Evolutionary conservation across 1,139 yeast genomes (phyloP), one percentile per base, ranked within the genome.

Genomic region (Blastobotrys aristatus): DNA sequence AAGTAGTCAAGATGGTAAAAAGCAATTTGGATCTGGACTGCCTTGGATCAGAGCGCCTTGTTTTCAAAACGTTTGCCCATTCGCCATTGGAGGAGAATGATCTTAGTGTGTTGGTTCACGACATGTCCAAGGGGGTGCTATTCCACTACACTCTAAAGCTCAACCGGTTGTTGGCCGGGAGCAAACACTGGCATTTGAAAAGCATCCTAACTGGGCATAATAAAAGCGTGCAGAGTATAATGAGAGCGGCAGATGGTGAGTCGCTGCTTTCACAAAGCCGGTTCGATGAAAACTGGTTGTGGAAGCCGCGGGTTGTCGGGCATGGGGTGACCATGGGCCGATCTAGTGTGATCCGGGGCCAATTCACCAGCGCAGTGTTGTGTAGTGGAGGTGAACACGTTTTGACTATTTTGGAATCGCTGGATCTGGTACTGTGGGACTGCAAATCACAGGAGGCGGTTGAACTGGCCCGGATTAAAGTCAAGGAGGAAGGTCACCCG

Each of bases 121-220:
- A 65, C 84, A 4, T 92, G 84, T 55, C 80, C 75, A 56, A 69
- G 71, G 56, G 67, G 74, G 35, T 64, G 77, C 14, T 68, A 69
- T 10, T 57, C 63, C 36, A 68, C 72, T 13, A 53, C 73, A 40
- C 43, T 4, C 20, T 52, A 35, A 40, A 41, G 24, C 38, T 50
- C 10, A 51, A 46, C 16, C 18, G 27, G 22, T 35, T 51, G 31
- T 31, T 50, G 29, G 36, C 33, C 1, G 41, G 44, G 10, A 27
- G 26, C 7, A 27, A 38, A 22, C 36, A 21, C 14, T 54, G 42
- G 46, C 26, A 27, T 34, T 46, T 42, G 36, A 41, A 48, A 20
- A 48, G 54, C 13, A 52, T 84, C 57, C 77, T 82, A 49, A 89
- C 94, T 4, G 97, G 97, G 0, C 96, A 88, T 59, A 76, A 80